Conservation (phyloP, 345 rosid species). For the Bretschneidera sinensis region DNA sequence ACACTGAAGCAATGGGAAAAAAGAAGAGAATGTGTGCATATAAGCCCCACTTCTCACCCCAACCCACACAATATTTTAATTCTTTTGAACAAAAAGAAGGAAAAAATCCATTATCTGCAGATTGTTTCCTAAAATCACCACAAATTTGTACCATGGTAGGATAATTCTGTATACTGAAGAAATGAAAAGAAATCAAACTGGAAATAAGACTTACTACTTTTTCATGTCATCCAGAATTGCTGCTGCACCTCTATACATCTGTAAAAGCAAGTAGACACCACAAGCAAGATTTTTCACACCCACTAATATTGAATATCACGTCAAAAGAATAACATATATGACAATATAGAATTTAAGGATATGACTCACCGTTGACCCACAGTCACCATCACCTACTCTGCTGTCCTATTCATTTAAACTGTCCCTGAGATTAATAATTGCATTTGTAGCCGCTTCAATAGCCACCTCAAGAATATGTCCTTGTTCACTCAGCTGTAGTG, state of each 20-base stretch:
- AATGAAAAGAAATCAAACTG: constrained; percentile 11
- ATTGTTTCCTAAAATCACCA: constrained; percentile 1
- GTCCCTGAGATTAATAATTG: constrained; percentile 54
- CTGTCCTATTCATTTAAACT: constrained; percentile 91
- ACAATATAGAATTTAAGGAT: background rate
- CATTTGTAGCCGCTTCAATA: constrained; percentile 82
- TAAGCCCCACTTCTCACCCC: too few species aligned
- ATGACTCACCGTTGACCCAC: constrained; percentile 90
- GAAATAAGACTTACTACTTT: constrained; percentile 49
- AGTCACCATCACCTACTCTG: constrained; percentile 96
- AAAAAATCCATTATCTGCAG: background rate
- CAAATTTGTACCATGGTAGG: background rate
- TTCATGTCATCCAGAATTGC: constrained; percentile 87
- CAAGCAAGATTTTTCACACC: constrained; percentile 13
- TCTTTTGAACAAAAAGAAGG: too few species aligned
- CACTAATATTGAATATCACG: too few species aligned
- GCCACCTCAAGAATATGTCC: constrained; percentile 72
- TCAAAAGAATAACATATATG: constrained; percentile 6
- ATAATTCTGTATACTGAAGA: background rate
- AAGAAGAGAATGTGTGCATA: too few species aligned
- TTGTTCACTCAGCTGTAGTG: constrained; percentile 54
- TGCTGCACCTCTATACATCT: constrained; percentile 86
- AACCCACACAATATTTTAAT: too few species aligned
- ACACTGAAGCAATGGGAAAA: too few species aligned
- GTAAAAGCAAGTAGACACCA: constrained; percentile 21